Evolutionary conservation across 306 rosid genomes (phyloP).

Genomic region (Ochetophila trinervis): DNA sequence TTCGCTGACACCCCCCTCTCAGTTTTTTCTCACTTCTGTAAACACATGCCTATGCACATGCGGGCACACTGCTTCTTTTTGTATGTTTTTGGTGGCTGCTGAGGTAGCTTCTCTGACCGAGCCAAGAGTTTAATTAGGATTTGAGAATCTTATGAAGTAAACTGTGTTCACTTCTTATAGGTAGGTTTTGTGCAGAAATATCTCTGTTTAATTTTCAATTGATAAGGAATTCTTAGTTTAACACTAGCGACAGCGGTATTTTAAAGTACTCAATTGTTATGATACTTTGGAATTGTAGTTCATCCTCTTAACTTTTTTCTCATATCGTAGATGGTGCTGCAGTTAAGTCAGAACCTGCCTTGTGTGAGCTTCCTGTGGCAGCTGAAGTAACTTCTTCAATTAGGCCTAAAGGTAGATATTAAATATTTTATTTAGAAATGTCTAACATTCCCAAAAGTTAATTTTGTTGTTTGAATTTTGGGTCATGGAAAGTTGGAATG

Average conservation of each 20-base stretch:
- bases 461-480: too few relatives aligned
- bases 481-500: too few relatives aligned
- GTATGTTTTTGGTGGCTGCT: neutral
- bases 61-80: neutral
- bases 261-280: neutral
- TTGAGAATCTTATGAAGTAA: too few relatives aligned
- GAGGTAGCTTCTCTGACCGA: too few relatives aligned
- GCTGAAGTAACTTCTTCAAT: slow-evolving; percentile 20
- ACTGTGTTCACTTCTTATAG: too few relatives aligned
- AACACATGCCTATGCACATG: neutral
- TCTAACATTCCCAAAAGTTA: too few relatives aligned
- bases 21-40: neutral
- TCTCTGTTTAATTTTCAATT: too few relatives aligned
- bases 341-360: slow-evolving; percentile 28
- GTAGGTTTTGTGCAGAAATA: too few relatives aligned
- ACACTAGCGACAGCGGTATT: too few relatives aligned
- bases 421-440: neutral
- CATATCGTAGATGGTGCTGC: slow-evolving; percentile 9
- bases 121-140: too few relatives aligned
- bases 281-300: neutral
- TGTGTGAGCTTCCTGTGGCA: slow-evolving; percentile 5
- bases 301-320: neutral
- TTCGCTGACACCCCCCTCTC: too few relatives aligned
- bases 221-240: too few relatives aligned
- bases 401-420: slow-evolving; percentile 16